Evolutionary conservation across 208 protist genomes (phyloP).

Genomic region (Acanthamoeba triangularis): DNA sequence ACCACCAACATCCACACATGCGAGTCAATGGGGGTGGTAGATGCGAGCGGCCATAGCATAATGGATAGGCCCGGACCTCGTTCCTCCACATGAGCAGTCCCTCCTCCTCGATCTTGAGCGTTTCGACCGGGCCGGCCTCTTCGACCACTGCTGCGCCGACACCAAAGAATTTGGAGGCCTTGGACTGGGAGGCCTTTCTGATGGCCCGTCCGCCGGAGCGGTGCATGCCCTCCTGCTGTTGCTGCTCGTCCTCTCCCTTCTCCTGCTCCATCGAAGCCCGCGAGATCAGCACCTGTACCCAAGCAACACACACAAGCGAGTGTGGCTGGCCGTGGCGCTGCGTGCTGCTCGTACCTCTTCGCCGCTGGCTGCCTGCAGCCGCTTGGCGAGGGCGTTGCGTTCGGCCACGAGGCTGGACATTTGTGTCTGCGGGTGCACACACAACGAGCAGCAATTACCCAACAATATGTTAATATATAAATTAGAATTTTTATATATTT

Average conservation of each 20-base stretch:
- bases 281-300: not conserved
- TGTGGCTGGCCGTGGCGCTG: too few relatives aligned
- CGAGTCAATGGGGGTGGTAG: not conserved
- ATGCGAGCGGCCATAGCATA: not conserved
- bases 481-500: not conserved
- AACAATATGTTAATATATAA: not conserved
- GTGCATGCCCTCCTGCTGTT: not conserved
- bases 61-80: not conserved
- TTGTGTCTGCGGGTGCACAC: not conserved
- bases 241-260: constrained; percentile 1
- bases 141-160: constrained; percentile 1
- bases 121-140: constrained; percentile 9
- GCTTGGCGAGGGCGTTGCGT: not conserved
- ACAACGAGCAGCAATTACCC: not conserved
- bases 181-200: not conserved
- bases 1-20: not conserved
- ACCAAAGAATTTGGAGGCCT: constrained; percentile 40
- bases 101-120: constrained; percentile 38
- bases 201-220: not conserved
- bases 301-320: not conserved
- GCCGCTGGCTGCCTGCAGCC: not conserved
- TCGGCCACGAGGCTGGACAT: not conserved
- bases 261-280: not conserved
- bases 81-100: constrained; percentile 22
- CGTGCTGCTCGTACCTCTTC: not conserved